phyloP scores from a whole-genome alignment of 768 basidiomycete genomes.

The Clitopilus passeckerianus region DNA sequence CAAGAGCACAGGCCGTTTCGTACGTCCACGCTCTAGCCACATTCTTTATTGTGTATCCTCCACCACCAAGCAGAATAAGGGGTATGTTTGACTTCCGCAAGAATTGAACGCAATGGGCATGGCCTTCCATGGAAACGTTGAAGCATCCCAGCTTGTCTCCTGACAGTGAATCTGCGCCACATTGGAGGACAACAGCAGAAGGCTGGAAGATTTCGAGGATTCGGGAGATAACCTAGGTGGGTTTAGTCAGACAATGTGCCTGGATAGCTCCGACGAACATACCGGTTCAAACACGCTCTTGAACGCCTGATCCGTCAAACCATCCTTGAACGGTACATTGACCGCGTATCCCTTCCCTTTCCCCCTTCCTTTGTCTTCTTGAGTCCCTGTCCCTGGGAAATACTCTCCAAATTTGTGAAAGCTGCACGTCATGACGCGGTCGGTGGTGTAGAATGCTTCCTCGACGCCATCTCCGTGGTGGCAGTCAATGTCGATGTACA shows the following conservation, averaged over 20 bases:
- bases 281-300: conserved; percentile 90
- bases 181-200: conserved; percentile 86
- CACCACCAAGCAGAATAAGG: conserved; percentile 88
- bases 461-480: conserved; percentile 99
- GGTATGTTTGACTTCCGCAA: conserved; percentile 80
- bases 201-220: conserved; percentile 89
- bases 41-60: conserved; percentile 97
- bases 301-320: conserved; percentile 87
- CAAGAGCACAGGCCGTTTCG: conserved; percentile 95
- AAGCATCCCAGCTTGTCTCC: conserved; percentile 96
- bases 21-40: conserved; percentile 94
- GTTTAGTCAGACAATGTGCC: conserved; percentile 1
- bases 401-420: conserved; percentile 98
- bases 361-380: conserved; percentile 80
- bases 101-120: conserved; percentile 87
- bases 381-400: conserved; percentile 84
- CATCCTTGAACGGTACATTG: conserved; percentile 93
- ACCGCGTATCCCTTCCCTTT: conserved; percentile 85
- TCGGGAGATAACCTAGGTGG: conserved; percentile 67
- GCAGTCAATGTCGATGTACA: conserved; percentile 98
- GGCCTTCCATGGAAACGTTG: conserved; percentile 94
- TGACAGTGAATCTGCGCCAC: conserved; percentile 92
- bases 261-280: conserved; percentile 21
- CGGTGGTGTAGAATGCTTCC: conserved; percentile 96
- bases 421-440: conserved; percentile 94